phyloP scores from a whole-genome alignment of 2,329 filamentous ascomycete species.

The Penicillium digitatum region DNA sequence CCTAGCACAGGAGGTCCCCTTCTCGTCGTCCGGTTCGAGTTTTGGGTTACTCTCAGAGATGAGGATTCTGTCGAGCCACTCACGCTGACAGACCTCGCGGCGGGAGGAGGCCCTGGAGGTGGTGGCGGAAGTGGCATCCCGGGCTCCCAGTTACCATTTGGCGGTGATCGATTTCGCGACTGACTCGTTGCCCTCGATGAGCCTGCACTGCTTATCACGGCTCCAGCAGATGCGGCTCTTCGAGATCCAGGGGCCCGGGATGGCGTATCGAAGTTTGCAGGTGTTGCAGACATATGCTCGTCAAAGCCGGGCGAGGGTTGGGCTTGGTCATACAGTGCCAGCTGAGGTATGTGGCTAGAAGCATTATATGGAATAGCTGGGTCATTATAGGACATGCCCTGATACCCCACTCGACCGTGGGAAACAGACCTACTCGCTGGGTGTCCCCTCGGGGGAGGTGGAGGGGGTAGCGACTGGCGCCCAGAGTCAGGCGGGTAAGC shows the following conservation, averaged over 20 bases:
- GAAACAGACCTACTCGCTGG: slow-evolving; percentile 34
- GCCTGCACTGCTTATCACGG: slow-evolving; percentile 34
- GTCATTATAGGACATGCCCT: slow-evolving; percentile 12
- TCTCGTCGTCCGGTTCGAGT: slow-evolving; percentile 15
- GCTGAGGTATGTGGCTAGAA: slow-evolving; percentile 15
- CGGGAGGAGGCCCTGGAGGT: slow-evolving; percentile 45
- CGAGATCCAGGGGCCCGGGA: slow-evolving; percentile 39
- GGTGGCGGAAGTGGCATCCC: slow-evolving; percentile 48
- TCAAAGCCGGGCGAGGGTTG: slow-evolving; percentile 19
- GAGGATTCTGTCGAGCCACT: slow-evolving; percentile 32
- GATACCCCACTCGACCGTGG: slow-evolving; percentile 29
- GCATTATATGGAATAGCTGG: slow-evolving; percentile 4
- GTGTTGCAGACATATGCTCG: slow-evolving; percentile 10
- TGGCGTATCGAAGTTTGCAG: slow-evolving; percentile 22
- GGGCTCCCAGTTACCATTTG: slow-evolving; percentile 39
- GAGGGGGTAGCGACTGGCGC: slow-evolving; percentile 34
- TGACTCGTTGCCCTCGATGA: slow-evolving; percentile 34
- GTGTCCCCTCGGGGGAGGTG: slow-evolving; percentile 35
- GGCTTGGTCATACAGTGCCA: slow-evolving; percentile 21
- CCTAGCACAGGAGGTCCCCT: slow-evolving; percentile 37
- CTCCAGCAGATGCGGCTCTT: slow-evolving; percentile 46
- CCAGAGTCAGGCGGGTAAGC: slow-evolving; percentile 25
- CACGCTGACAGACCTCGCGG: slow-evolving; percentile 40
- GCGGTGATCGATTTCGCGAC: slow-evolving; percentile 33
- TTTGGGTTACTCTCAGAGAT: slow-evolving; percentile 26